phyloP scores from a whole-genome alignment of 768 basidiomycete species.

The Russula brevipes region DNA sequence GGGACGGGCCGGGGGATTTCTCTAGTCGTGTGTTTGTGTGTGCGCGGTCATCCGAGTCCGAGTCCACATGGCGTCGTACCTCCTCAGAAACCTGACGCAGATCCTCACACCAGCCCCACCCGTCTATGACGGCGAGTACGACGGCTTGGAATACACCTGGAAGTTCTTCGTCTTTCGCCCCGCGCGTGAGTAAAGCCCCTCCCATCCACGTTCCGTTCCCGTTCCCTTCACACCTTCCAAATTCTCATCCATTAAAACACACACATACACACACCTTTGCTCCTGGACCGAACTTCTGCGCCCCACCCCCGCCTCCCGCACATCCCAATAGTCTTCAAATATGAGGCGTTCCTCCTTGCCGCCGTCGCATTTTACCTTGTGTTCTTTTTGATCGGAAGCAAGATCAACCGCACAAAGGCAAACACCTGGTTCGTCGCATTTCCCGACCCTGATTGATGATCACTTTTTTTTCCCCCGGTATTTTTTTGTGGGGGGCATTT shows the following conservation, averaged over 20 bases:
- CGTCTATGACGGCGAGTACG: constrained; percentile 52
- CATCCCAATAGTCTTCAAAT: constrained; percentile 48
- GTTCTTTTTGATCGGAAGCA: constrained; percentile 56
- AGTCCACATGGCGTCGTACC: neutral
- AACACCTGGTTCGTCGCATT: constrained; percentile 54
- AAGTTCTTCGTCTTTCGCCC: constrained; percentile 77
- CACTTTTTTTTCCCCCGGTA: neutral
- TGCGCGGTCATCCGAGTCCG: neutral
- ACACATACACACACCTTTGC: neutral
- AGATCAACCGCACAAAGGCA: constrained; percentile 53
- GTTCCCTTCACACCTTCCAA: neutral
- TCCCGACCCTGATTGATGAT: no score
- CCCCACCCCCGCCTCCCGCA: neutral
- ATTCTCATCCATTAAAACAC: neutral
- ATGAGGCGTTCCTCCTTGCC: constrained; percentile 54
- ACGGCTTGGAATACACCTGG: constrained; percentile 72
- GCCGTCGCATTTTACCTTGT: constrained; percentile 52
- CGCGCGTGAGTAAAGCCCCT: constrained; percentile 47
- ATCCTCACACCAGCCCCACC: constrained; percentile 55
- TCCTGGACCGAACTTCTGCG: no score
- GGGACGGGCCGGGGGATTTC: neutral
- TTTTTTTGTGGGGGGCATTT: no score
- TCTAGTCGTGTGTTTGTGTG: neutral
- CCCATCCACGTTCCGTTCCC: neutral
- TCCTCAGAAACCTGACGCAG: constrained; percentile 7